A percentile compares a stretch with the other conserved stretches of the same genome.
Conservation (phyloP, 768 basidiomycete species). For the Tephrocybe sp. region DNA sequence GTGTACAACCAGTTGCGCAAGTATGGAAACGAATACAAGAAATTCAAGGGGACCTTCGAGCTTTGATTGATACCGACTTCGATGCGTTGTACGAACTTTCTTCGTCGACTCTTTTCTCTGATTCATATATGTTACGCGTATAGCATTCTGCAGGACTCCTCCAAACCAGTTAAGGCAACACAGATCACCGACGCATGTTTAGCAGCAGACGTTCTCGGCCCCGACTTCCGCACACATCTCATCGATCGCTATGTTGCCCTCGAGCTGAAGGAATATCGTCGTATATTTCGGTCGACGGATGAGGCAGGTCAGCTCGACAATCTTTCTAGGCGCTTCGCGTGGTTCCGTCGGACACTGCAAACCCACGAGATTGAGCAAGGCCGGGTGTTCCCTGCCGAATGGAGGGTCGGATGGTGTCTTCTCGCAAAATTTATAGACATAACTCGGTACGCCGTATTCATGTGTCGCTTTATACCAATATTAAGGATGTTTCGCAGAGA, state of each 20-base stretch:
- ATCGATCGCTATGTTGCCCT: constrained; percentile 88
- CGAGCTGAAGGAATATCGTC: constrained; percentile 93
- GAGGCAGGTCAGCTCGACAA: constrained; percentile 98
- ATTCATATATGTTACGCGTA: background rate
- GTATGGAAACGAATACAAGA: constrained; percentile 81
- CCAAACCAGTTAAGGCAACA: constrained; percentile 61
- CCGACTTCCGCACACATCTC: constrained; percentile 77
- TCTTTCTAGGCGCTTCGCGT: constrained; percentile 87
- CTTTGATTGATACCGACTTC: constrained; percentile 85
- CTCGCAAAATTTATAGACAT: constrained; percentile 87
- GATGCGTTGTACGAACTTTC: constrained; percentile 78
- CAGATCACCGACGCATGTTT: constrained; percentile 80
- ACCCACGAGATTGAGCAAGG: constrained; percentile 88
- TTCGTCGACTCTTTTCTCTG: background rate
- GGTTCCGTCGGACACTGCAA: constrained; percentile 86
- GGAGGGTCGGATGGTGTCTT: constrained; percentile 84
- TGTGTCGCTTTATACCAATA: background rate
- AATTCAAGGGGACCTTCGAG: constrained; percentile 78
- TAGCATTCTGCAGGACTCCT: constrained; percentile 61
- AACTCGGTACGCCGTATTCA: constrained; percentile 58
- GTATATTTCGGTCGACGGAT: constrained; percentile 90
- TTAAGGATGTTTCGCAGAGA: constrained; percentile 48
- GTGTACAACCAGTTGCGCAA: constrained; percentile 74
- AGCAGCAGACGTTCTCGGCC: constrained; percentile 87
- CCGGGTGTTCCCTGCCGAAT: constrained; percentile 78